A percentile compares a stretch with the other conserved stretches of the same genome.
Conservation (phyloP, 495 filamentous ascomycete genomes). For the Tuber microsphaerosporum region DNA sequence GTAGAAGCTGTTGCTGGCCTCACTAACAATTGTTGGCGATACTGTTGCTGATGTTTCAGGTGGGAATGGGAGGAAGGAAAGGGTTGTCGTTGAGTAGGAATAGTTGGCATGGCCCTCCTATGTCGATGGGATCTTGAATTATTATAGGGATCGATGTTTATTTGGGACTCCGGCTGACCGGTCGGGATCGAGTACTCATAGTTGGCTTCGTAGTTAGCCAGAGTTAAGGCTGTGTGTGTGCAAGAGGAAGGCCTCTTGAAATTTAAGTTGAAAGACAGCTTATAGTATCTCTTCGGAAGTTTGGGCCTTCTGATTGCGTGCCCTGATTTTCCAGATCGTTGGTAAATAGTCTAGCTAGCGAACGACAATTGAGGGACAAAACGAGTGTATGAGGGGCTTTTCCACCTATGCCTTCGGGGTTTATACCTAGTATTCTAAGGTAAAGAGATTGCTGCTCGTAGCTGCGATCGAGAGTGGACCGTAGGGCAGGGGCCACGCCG, state of each 20-base stretch:
- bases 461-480: slow-evolving; percentile 38
- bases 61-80: slow-evolving; percentile 36
- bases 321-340: slow-evolving; percentile 31
- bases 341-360: slow-evolving; percentile 8
- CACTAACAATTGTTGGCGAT: slow-evolving; percentile 28
- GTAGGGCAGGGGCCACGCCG: slow-evolving; percentile 39
- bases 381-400: slow-evolving; percentile 34
- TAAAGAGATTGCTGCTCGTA: slow-evolving; percentile 34
- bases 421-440: slow-evolving; percentile 36
- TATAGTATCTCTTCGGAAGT: not conserved
- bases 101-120: slow-evolving; percentile 36
- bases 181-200: slow-evolving; percentile 39
- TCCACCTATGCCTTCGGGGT: slow-evolving; percentile 33
- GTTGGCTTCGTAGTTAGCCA: slow-evolving; percentile 38
- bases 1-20: slow-evolving; percentile 31
- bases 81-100: slow-evolving; percentile 37
- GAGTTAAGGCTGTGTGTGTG: slow-evolving; percentile 35
- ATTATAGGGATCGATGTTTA: slow-evolving; percentile 38
- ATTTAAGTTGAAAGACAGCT: slow-evolving; percentile 22
- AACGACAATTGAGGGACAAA: slow-evolving; percentile 28
- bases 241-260: slow-evolving; percentile 37
- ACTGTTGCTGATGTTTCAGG: not conserved
- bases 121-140: slow-evolving; percentile 39
- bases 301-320: slow-evolving; percentile 8
- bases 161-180: slow-evolving; percentile 38